Percentiles rank a stretch among this genome's conserved stretches.
Conservation (phyloP, 768 basidiomycete species). For the Lactarius tabidus region DNA sequence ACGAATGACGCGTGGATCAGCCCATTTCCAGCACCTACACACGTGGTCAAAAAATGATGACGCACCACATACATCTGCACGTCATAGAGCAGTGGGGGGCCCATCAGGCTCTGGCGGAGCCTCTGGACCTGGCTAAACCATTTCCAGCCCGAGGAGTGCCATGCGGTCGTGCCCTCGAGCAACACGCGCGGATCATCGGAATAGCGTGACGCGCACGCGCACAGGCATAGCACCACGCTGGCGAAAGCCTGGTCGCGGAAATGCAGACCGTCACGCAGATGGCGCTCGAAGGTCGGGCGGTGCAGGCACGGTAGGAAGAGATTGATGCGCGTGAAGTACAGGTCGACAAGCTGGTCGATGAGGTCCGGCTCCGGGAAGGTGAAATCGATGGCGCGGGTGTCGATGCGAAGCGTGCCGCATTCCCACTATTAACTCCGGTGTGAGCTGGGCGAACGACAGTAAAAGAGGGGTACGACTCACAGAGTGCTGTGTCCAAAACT, state of each 20-base stretch:
- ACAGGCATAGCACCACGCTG: slow-evolving; percentile 43
- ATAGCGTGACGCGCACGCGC: slow-evolving; percentile 48
- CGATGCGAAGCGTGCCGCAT: not conserved
- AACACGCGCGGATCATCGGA: slow-evolving; percentile 50
- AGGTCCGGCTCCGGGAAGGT: slow-evolving; percentile 38
- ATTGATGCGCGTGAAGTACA: slow-evolving; percentile 47
- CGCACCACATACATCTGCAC: slow-evolving; percentile 63
- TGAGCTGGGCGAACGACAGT: not conserved
- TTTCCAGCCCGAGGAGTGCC: slow-evolving; percentile 41
- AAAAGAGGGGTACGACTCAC: slow-evolving; percentile 33
- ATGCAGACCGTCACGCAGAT: slow-evolving; percentile 38
- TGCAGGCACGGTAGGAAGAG: slow-evolving; percentile 46
- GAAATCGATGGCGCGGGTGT: not conserved
- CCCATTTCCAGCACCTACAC: slow-evolving; percentile 25
- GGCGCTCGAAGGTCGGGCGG: slow-evolving; percentile 41
- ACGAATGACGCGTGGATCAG: slow-evolving; percentile 23
- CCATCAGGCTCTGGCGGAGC: slow-evolving; percentile 53
- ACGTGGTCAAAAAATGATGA: slow-evolving; percentile 31
- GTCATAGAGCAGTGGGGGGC: slow-evolving; percentile 59
- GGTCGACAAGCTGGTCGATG: slow-evolving; percentile 40
- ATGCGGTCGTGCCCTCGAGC: slow-evolving; percentile 28
- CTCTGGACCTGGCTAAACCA: too few species aligned
- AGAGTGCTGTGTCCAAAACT: slow-evolving; percentile 49
- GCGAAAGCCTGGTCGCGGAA: slow-evolving; percentile 43
- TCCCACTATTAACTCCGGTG: slow-evolving; percentile 17